Percentiles rank a stretch among this genome's conserved stretches.
Evolutionary conservation across 331 rosid genomes (phyloP).

Genomic region (Ulmus americana): DNA sequence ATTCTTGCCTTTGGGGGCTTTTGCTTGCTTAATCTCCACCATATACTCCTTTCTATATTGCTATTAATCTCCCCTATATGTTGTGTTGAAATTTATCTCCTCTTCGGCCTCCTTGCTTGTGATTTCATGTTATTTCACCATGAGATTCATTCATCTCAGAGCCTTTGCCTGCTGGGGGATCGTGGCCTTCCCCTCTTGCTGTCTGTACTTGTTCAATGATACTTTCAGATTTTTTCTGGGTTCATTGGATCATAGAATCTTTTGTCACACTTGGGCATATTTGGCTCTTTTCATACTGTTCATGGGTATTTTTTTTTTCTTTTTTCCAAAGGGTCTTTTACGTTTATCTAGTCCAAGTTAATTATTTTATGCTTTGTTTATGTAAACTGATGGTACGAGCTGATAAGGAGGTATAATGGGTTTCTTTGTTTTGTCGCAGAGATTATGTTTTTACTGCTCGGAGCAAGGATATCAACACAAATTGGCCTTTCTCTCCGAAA

Average conservation of each 20-base stretch:
- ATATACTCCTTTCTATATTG: neutral
- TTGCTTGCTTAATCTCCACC: slow-evolving; percentile 1
- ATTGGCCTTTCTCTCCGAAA: slow-evolving; percentile 52
- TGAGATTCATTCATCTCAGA: slow-evolving; percentile 10
- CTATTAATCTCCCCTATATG: neutral
- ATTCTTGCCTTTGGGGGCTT: slow-evolving; percentile 19
- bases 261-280: slow-evolving; percentile 15
- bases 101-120: slow-evolving; percentile 20
- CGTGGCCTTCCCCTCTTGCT: neutral
- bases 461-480: slow-evolving; percentile 40
- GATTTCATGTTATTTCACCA: slow-evolving; percentile 37
- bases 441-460: slow-evolving; percentile 52
- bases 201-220: slow-evolving; percentile 8
- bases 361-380: slow-evolving; percentile 8
- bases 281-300: slow-evolving; percentile 25
- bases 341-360: neutral
- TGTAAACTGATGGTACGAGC: neutral
- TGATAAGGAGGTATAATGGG: neutral
- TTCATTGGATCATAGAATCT: slow-evolving; percentile 20
- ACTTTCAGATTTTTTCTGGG: slow-evolving; percentile 12
- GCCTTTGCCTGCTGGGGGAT: neutral
- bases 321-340: slow-evolving; percentile 7
- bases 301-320: neutral
- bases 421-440: slow-evolving; percentile 25
- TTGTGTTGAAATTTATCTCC: neutral